These are phyloP conservation scores for Aspergillus oerlinghausenensis DNA, from an alignment of 2,329 filamentous ascomycete genomes.

Conservation along the genomic window DNA sequence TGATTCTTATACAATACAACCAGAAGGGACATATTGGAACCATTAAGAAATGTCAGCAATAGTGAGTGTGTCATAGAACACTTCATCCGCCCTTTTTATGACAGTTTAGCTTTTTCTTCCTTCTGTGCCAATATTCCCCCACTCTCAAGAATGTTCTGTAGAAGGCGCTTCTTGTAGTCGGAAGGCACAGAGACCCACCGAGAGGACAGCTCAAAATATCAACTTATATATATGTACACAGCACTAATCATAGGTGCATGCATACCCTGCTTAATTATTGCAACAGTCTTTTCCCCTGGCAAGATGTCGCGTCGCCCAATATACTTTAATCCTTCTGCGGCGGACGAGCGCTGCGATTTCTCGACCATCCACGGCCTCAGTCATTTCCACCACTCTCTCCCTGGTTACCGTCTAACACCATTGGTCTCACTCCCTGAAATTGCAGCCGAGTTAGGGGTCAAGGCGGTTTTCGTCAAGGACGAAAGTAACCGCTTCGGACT, in stretches of 20 bases:
- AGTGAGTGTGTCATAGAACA: neutral
- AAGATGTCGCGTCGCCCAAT: slow-evolving; percentile 19
- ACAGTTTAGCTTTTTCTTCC: neutral
- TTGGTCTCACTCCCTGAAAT: slow-evolving; percentile 51
- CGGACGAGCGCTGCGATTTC: slow-evolving; percentile 11
- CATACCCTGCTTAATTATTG: neutral
- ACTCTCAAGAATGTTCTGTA: slow-evolving; percentile 8
- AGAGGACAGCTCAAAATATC: neutral
- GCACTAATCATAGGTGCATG: neutral
- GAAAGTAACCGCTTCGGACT: slow-evolving; percentile 65
- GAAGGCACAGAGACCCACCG: neutral
- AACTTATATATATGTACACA: neutral
- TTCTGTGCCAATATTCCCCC: neutral
- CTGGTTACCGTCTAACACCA: slow-evolving; percentile 53
- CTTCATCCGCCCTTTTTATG: neutral
- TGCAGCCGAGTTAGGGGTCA: slow-evolving; percentile 55
- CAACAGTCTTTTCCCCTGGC: neutral
- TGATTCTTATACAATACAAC: neutral
- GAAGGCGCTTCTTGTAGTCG: slow-evolving; percentile 11
- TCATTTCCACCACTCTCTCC: slow-evolving; percentile 56
- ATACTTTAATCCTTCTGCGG: slow-evolving; percentile 22
- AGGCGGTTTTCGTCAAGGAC: slow-evolving; percentile 63
- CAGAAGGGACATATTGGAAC: neutral
- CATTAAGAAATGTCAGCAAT: neutral
- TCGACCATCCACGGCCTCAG: slow-evolving; percentile 10